Evolutionary conservation across 2,329 filamentous ascomycete genomes (phyloP), one percentile per base, ranked within the genome.

Genomic region (Paramyrothecium roridum): DNA sequence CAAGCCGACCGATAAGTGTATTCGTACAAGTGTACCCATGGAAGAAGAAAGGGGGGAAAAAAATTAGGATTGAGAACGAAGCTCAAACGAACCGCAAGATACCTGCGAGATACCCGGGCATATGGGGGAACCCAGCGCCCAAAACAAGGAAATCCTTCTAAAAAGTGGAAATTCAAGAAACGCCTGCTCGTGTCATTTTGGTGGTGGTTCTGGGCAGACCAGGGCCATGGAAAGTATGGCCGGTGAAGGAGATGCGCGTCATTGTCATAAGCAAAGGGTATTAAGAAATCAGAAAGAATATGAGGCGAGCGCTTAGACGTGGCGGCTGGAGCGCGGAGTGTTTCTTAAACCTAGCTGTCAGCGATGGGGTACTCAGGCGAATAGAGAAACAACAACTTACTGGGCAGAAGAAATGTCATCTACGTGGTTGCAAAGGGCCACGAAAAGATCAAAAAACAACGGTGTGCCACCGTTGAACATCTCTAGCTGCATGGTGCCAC

Each of bases 401-500:
- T 79, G 77, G 55, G 77, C 74, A 54, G 77, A 80, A 4, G 82
- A 80, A 58, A 87, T 81, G 65, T 87, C 88, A 70, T 85, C 90
- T 67, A 96, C 89, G 68, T 96, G 91, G 70, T 96, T 96, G 74
- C 90, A 92, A 74, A 96, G 85, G 19, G 93, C 91, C 52, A 96
- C 93, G 70, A 96, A 97, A 48, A 96, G 79, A 69, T 96, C 93
- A 69, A 96, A 97, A 77, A 96, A 96, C 56, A 96, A 79, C 67
- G 89, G 83, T 1, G 80, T 89, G 53, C 91, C 91, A 26, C 93
- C 93, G 58, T 85, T 84, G 71, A 89, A 89, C 92, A 97, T 96
- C 76, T 96, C 92, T 63, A 90, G 84, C 75, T 96, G 93, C 92
- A 96, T 96, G 3, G 92, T 96, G 54, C 92, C 91, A 73, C 91